Conservation (phyloP, 768 basidiomycete species). For the Xerocomus potaroensis region DNA sequence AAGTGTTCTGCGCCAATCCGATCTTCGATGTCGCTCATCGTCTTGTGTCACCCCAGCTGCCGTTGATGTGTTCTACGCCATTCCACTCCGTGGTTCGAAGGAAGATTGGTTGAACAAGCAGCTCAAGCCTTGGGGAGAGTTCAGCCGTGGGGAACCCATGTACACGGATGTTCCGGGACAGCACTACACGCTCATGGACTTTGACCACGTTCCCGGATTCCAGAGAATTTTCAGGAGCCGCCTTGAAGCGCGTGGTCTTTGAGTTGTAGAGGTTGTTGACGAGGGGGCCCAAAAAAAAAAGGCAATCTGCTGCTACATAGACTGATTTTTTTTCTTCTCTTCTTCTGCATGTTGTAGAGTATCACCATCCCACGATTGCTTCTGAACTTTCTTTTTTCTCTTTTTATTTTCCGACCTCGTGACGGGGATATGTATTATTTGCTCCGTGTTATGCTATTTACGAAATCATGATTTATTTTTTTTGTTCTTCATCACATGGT, state of each 20-base stretch:
- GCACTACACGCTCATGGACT: constrained; percentile 25
- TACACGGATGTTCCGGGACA: constrained; percentile 14
- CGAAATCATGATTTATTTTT: constrained; percentile 11
- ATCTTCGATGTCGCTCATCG: neutral
- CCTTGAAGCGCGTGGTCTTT: constrained; percentile 22
- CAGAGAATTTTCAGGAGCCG: constrained; percentile 21
- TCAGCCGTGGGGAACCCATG: constrained; percentile 10
- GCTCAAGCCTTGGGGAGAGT: constrained; percentile 17
- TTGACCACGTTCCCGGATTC: constrained; percentile 23
- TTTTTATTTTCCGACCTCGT: no score
- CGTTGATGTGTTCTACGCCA: constrained; percentile 16
- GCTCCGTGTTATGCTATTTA: constrained; percentile 7
- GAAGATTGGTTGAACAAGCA: constrained; percentile 21
- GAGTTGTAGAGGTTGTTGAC: neutral
- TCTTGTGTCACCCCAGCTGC: neutral
- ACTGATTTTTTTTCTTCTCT: no score
- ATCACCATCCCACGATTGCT: no score
- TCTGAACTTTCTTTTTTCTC: no score
- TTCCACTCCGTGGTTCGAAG: constrained; percentile 2
- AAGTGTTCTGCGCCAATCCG: neutral
- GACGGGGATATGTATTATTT: no score
- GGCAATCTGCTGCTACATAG: neutral
- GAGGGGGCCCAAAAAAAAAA: neutral
- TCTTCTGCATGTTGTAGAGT: no score
- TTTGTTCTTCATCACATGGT: no score